These are phyloP conservation scores for Corynespora cassiicola DNA, from an alignment of 2,329 filamentous ascomycete genomes.

Conservation along the genomic window DNA sequence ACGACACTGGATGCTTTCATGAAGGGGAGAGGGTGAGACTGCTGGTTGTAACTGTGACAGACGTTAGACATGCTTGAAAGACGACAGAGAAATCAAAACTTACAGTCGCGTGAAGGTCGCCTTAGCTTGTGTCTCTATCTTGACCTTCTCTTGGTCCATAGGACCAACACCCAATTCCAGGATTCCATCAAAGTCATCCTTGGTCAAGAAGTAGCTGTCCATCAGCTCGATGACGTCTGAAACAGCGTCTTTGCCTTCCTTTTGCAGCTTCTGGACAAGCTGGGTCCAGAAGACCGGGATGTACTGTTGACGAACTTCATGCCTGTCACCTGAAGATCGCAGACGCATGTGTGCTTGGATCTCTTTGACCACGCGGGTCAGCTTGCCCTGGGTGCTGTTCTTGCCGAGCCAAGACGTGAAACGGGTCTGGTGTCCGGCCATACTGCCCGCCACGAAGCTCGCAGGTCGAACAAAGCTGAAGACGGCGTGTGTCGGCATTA, in stretches of 20 bases:
- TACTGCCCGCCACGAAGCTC: constrained; percentile 82
- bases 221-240: constrained; percentile 88
- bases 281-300: constrained; percentile 86
- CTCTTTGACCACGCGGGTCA: constrained; percentile 85
- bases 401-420: constrained; percentile 96
- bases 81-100: constrained; percentile 49
- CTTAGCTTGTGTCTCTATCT: constrained; percentile 86
- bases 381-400: constrained; percentile 79
- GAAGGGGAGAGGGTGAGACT: constrained; percentile 89
- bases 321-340: constrained; percentile 84
- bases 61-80: constrained; percentile 13
- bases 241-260: constrained; percentile 82
- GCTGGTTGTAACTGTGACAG: constrained; percentile 75
- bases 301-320: constrained; percentile 95
- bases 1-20: constrained; percentile 87
- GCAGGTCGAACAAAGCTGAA: constrained; percentile 94
- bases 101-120: constrained; percentile 86
- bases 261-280: constrained; percentile 75
- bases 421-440: constrained; percentile 67
- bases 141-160: constrained; percentile 76
- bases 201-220: constrained; percentile 95
- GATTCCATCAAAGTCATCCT: constrained; percentile 93
- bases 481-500: constrained; percentile 95
- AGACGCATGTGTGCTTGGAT: constrained; percentile 98
- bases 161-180: constrained; percentile 88